Conservation (phyloP, 1,284 basidiomycete genomes). For the Ceratobasidium sp. region DNA sequence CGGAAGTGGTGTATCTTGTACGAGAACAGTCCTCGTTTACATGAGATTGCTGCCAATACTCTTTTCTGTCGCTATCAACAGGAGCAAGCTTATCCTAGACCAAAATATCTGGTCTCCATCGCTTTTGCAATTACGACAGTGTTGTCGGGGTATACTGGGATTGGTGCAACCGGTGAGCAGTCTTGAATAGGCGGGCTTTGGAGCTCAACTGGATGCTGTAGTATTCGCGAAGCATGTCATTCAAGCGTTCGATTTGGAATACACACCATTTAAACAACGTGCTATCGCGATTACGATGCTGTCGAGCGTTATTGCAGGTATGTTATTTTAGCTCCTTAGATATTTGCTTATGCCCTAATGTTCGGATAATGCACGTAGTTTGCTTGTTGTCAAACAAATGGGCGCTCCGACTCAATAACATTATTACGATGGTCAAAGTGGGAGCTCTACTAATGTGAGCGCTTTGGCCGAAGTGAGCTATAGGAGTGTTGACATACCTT, state of each 20-base stretch:
- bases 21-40: background rate
- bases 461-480: background rate
- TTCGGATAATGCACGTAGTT: constrained; percentile 4
- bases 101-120: constrained; percentile 57
- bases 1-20: constrained; percentile 62
- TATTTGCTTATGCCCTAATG: background rate
- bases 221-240: constrained; percentile 55
- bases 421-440: constrained; percentile 54
- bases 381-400: constrained; percentile 55
- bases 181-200: background rate
- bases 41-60: background rate
- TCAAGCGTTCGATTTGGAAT: constrained; percentile 51
- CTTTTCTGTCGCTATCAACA: background rate
- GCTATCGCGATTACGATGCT: constrained; percentile 51
- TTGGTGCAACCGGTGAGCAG: constrained; percentile 9
- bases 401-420: constrained; percentile 54
- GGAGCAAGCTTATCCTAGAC: constrained; percentile 63
- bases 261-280: constrained; percentile 52
- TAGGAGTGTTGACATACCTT: background rate
- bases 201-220: background rate
- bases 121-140: constrained; percentile 62
- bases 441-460: constrained; percentile 52
- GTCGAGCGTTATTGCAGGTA: constrained; percentile 52
- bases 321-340: background rate
- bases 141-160: constrained; percentile 56